Evolutionary conservation across 2,329 filamentous ascomycete genomes (phyloP).

Genomic region (Calonectria leucothoes): DNA sequence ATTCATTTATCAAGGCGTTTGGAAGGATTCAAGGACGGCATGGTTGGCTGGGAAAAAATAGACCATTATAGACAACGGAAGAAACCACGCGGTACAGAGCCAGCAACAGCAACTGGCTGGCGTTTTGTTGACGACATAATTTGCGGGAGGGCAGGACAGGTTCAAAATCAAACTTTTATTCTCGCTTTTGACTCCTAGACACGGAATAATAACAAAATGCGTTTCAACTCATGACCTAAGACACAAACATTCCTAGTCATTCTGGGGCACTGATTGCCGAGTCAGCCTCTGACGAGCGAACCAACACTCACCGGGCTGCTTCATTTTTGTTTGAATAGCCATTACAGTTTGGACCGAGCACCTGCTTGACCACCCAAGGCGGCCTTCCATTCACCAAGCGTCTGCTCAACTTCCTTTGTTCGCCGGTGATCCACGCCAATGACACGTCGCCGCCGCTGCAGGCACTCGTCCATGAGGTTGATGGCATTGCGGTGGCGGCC

Average conservation of each 20-base stretch:
- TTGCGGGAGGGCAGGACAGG: not conserved
- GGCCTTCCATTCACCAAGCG: not conserved
- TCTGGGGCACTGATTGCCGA: not conserved
- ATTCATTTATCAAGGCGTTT: not conserved
- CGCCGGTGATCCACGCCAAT: not conserved
- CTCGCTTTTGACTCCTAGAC: not conserved
- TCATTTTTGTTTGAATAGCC: not conserved
- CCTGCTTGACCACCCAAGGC: not conserved
- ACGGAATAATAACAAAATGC: not conserved
- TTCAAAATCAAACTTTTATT: not conserved
- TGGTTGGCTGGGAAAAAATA: not conserved
- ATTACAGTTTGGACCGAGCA: not conserved
- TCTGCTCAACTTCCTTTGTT: not conserved
- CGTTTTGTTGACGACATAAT: not conserved
- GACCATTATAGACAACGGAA: not conserved
- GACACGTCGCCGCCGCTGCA: not conserved
- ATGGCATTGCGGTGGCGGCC: not conserved
- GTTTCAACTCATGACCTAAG: not conserved
- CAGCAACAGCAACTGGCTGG: not conserved
- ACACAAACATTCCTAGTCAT: not conserved
- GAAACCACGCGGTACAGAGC: not conserved
- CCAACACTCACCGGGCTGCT: not conserved
- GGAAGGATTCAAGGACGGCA: not conserved
- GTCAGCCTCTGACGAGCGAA: not conserved
- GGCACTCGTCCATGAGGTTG: not conserved